Conservation (phyloP, 1,284 basidiomycete species). For the Microstroma glucosiphilum region DNA sequence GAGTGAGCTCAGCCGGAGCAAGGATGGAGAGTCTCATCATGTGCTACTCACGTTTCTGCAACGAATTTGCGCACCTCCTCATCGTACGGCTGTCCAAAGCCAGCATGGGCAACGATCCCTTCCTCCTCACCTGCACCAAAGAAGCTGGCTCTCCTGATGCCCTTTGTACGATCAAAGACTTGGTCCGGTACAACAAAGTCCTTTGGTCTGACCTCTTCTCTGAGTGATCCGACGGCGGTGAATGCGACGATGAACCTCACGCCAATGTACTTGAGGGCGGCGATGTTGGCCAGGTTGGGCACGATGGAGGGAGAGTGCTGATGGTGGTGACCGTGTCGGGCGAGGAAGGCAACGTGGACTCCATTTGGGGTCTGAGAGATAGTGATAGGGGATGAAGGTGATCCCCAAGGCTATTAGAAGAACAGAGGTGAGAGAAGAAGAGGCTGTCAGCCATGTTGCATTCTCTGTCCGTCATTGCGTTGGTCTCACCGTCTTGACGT, state of each 20-base stretch:
- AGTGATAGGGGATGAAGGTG: conserved; percentile 81
- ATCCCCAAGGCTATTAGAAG: conserved; percentile 74
- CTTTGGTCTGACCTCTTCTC: conserved; percentile 73
- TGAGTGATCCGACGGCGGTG: conserved; percentile 88
- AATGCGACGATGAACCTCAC: conserved; percentile 85
- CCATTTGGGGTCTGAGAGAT: conserved; percentile 76
- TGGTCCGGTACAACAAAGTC: conserved; percentile 84
- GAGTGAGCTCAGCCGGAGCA: no score
- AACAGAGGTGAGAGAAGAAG: neutral
- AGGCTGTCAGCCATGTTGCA: neutral
- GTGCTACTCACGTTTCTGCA: conserved; percentile 22
- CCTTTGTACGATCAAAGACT: conserved; percentile 95
- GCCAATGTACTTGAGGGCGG: conserved; percentile 86
- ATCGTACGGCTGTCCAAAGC: conserved; percentile 70
- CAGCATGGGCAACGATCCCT: conserved; percentile 79
- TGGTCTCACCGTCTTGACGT: conserved; percentile 30
- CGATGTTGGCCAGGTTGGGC: conserved; percentile 84
- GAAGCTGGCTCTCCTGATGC: conserved; percentile 74
- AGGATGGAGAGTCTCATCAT: neutral
- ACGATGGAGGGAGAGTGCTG: conserved; percentile 49
- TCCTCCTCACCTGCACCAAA: conserved; percentile 65
- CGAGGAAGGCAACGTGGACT: conserved; percentile 74
- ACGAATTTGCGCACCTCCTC: conserved; percentile 33
- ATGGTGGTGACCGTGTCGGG: conserved; percentile 79
- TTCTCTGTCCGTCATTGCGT: neutral